Evolutionary conservation across 257 asterid species (phyloP), one percentile per base, ranked within the genome.

Genomic region (Cinchona pubescens): DNA sequence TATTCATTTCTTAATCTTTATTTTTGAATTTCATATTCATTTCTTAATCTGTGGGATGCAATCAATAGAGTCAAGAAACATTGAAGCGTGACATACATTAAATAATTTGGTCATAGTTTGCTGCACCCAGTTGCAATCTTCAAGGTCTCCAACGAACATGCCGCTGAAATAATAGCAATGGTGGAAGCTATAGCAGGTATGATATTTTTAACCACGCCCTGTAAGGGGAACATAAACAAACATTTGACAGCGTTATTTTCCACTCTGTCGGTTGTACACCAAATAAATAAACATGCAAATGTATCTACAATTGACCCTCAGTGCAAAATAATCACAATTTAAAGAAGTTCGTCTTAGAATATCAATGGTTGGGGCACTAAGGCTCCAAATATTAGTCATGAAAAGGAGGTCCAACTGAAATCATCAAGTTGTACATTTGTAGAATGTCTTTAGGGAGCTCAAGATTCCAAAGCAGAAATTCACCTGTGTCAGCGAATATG

Each of bases 151-250:
- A 95, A 81, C 82, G 99, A 88, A 84, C 99, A 95, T 30, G 97
- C 93, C 75, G 97, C 97, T 51, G 98, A 95, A 84, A 95, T 91
- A 49, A 95, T 91, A 49, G 99, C 99, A 78, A 92, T 95, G 40
- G 98, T 92, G 49, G 99, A 95, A 77, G 98, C 99, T 81, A 91
- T 95, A 51, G 99, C 99, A 73, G 98, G 99, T 83, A 95, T 92
- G 30, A 95, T 95, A 84, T 92, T 95, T 88, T 95, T 95, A 77
- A 95, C 99, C 80, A 95, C 99, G 75, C 99, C 99, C 97, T 95
- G 90, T 43, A 66, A 85, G 61, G 23, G 48, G 16, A 37, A 42
- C 13, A 70, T 0, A 61, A 64, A 68, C 51, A 46, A 71, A 58
- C 21, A 15, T 61, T 45, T 18, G 7, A 35, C 12, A 61, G 59